These are phyloP conservation scores for Chlamydomonas schloesseri DNA, from an alignment of 139 green algal species.

Conservation along the genomic window DNA sequence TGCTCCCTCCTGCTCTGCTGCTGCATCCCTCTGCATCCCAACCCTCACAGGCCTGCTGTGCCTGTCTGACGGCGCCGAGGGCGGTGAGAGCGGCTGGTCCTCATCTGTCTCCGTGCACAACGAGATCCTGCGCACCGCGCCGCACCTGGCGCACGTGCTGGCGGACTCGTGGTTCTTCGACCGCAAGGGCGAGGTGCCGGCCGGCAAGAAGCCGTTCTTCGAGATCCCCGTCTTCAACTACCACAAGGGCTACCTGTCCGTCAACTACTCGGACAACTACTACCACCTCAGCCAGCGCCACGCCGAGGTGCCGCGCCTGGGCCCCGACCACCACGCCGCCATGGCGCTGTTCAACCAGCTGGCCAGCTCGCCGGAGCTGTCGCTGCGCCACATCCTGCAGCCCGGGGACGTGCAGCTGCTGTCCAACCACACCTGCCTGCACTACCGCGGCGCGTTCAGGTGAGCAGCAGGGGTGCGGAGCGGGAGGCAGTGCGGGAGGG, in stretches of 20 bases:
- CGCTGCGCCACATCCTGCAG: slow-evolving; percentile 67
- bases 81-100: slow-evolving; percentile 54
- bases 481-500: too few species aligned
- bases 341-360: slow-evolving; percentile 64
- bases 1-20: too few species aligned
- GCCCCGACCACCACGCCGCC: slow-evolving; percentile 48
- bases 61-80: slow-evolving; percentile 58
- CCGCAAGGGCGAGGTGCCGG: slow-evolving; percentile 59
- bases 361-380: slow-evolving; percentile 60
- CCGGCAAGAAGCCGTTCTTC: slow-evolving; percentile 70
- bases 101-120: slow-evolving; percentile 63
- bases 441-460: slow-evolving; percentile 65
- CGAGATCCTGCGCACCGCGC: slow-evolving; percentile 58
- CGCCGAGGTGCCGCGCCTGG: slow-evolving; percentile 62
- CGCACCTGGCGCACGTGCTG: slow-evolving; percentile 54
- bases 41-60: slow-evolving; percentile 55
- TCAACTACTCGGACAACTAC: slow-evolving; percentile 70
- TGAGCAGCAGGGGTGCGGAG: neutral
- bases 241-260: slow-evolving; percentile 56
- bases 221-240: slow-evolving; percentile 75
- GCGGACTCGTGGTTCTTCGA: slow-evolving; percentile 66
- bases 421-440: slow-evolving; percentile 72
- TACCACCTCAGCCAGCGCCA: slow-evolving; percentile 69
- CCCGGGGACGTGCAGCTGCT: slow-evolving; percentile 79
- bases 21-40: neutral